Evolutionary conservation across 2,329 filamentous ascomycete species (phyloP).

Genomic region (Colletotrichum lupini): DNA sequence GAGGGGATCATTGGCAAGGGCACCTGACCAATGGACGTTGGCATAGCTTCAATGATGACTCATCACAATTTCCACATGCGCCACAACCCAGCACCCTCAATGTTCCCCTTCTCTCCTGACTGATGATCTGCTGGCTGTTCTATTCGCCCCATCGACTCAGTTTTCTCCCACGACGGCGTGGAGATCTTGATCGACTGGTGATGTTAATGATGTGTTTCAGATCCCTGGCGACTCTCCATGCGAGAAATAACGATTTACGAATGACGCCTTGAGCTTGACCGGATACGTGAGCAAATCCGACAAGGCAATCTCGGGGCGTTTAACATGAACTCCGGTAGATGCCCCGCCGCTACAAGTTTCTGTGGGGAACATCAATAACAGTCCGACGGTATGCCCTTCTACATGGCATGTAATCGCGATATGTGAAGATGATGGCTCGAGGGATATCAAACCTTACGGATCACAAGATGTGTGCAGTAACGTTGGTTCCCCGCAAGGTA

Average conservation of each 20-base stretch:
- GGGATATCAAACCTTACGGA: no score
- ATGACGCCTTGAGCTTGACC: background rate
- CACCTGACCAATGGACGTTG: no score
- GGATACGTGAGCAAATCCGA: background rate
- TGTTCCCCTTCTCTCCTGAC: background rate
- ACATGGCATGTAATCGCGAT: background rate
- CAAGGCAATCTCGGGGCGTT: background rate
- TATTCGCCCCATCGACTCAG: no score
- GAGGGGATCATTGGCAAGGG: no score
- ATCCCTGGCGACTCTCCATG: background rate
- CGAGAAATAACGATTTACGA: background rate
- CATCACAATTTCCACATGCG: no score
- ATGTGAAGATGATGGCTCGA: no score
- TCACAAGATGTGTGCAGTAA: background rate
- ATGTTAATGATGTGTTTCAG: background rate
- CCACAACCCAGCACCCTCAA: no score
- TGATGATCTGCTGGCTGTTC: background rate
- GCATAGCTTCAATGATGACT: no score
- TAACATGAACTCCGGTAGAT: background rate
- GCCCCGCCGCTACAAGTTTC: background rate
- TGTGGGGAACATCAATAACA: background rate
- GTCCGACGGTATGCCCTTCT: no score
- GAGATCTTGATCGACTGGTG: background rate
- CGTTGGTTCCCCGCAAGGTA: background rate
- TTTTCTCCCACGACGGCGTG: rapidly evolving